Percentiles rank a stretch among this genome's conserved stretches.
These are phyloP conservation scores for Ophiostoma ulmi DNA, from an alignment of 2,329 filamentous ascomycete genomes.

Conservation along the genomic window DNA sequence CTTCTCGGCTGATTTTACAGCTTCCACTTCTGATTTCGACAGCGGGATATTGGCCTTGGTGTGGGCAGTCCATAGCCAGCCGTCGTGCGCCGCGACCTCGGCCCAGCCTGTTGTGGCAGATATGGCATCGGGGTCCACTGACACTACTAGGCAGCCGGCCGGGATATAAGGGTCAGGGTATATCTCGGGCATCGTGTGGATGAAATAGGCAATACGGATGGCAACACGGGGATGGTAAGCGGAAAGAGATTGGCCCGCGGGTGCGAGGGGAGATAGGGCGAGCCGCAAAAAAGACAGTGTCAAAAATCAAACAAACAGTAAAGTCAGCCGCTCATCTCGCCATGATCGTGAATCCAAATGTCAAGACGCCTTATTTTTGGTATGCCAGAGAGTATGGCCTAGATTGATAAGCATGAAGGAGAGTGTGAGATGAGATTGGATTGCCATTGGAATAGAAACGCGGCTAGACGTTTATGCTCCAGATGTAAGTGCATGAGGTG, in stretches of 20 bases:
- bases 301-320: neutral
- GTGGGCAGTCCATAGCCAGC: constrained; percentile 11
- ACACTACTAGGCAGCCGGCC: constrained; percentile 20
- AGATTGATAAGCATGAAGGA: neutral
- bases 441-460: neutral
- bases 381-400: neutral
- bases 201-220: neutral
- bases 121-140: neutral
- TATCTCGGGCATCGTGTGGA: neutral
- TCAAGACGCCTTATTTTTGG: no score
- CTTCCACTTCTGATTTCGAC: neutral
- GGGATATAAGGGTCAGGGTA: constrained; percentile 19
- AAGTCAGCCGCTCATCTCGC: neutral
- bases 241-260: neutral
- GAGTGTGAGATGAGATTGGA: neutral
- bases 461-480: neutral
- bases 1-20: neutral
- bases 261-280: neutral
- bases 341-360: neutral
- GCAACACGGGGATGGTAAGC: neutral
- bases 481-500: neutral
- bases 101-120: neutral
- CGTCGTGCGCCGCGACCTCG: neutral
- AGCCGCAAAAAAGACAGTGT: neutral
- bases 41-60: neutral